phyloP scores from a whole-genome alignment of 2,329 filamentous ascomycete genomes.

The Penicillium decumbens region DNA sequence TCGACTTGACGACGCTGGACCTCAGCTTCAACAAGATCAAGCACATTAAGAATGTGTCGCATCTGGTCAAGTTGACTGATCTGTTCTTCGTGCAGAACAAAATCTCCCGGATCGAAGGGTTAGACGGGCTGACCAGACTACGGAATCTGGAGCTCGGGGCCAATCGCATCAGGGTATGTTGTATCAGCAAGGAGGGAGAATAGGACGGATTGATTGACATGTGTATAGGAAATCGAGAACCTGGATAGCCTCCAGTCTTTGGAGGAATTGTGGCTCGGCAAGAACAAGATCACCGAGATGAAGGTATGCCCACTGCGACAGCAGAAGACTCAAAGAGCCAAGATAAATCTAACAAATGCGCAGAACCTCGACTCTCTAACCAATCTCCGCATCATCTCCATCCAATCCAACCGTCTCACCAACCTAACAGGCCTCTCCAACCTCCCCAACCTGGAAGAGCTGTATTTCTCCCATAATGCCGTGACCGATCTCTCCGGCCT shows the following conservation, averaged over 20 bases:
- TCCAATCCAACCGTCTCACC: slow-evolving; percentile 90
- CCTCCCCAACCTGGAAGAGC: slow-evolving; percentile 74
- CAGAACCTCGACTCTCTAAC: slow-evolving; percentile 65
- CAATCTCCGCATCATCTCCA: slow-evolving; percentile 80
- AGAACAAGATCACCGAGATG: slow-evolving; percentile 90
- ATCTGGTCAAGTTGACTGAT: slow-evolving; percentile 72
- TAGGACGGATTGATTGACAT: slow-evolving; percentile 2
- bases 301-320: slow-evolving; percentile 42
- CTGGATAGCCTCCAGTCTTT: slow-evolving; percentile 70
- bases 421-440: slow-evolving; percentile 70
- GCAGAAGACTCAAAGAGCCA: not conserved
- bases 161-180: slow-evolving; percentile 69
- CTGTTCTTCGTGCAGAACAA: slow-evolving; percentile 94
- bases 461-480: slow-evolving; percentile 95
- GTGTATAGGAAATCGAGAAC: slow-evolving; percentile 66
- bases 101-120: slow-evolving; percentile 77
- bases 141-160: slow-evolving; percentile 85
- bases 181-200: not conserved
- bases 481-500: slow-evolving; percentile 72
- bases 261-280: slow-evolving; percentile 90
- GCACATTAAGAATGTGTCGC: slow-evolving; percentile 84
- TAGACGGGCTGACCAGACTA: slow-evolving; percentile 69
- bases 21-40: slow-evolving; percentile 99
- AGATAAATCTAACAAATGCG: slow-evolving; percentile 6
- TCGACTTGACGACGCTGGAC: slow-evolving; percentile 76